Percentiles rank a stretch among this genome's conserved stretches.
phyloP scores from a whole-genome alignment of 176 grass and related monocot genomes.

The Triticum urartu region DNA sequence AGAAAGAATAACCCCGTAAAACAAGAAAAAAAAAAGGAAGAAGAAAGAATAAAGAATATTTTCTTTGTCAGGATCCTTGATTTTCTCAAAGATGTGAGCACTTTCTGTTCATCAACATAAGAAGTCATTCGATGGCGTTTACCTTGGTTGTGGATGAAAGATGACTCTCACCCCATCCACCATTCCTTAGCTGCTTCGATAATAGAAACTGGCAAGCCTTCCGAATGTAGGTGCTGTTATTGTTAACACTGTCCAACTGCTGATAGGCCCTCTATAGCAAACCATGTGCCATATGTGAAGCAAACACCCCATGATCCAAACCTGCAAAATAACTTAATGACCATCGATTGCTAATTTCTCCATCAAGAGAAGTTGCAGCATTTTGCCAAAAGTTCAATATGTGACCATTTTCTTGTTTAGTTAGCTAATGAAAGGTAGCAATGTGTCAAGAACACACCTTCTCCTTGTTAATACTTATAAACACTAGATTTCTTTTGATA shows the following conservation, averaged over 20 bases:
- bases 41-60: not conserved
- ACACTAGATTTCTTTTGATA: not conserved
- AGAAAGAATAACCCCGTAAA: too few species aligned
- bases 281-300: conserved; percentile 70
- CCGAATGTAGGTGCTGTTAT: conserved; percentile 36
- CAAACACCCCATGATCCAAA: conserved; percentile 76
- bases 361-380: conserved; percentile 1
- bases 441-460: not conserved
- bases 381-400: not conserved
- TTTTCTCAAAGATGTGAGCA: not conserved
- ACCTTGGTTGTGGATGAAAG: conserved; percentile 68
- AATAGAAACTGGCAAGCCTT: conserved; percentile 69
- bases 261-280: conserved; percentile 53
- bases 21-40: too few species aligned
- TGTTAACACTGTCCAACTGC: conserved; percentile 50
- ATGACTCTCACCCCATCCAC: conserved; percentile 81
- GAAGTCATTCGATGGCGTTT: not conserved
- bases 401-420: not conserved
- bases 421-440: not conserved
- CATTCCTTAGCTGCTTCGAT: conserved; percentile 54
- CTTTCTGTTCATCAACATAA: not conserved
- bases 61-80: not conserved
- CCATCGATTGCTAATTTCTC: not conserved
- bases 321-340: conserved; percentile 37
- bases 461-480: not conserved